Evolutionary conservation across 345 rosid species (phyloP).

Genomic region (Gossypium stocksii): DNA sequence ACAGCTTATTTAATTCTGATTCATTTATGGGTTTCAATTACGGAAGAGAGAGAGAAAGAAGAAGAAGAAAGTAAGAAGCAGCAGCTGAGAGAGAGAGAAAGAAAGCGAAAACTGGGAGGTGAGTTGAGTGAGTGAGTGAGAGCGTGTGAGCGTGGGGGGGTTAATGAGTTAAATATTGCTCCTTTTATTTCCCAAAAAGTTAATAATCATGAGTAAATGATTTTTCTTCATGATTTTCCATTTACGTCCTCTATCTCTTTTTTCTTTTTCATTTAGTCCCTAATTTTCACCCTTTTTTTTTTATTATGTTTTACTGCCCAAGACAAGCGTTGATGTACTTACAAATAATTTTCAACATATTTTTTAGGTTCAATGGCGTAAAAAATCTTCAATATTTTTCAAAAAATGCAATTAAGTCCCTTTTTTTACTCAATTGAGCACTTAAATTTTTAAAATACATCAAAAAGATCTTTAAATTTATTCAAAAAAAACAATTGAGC

Average conservation of each 20-base stretch:
- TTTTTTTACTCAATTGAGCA: too few species aligned
- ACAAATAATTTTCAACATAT: too few species aligned
- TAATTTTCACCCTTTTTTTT: not conserved
- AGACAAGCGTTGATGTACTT: too few species aligned
- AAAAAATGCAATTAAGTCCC: too few species aligned
- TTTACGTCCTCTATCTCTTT: not conserved
- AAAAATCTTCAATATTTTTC: too few species aligned
- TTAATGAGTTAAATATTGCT: not conserved
- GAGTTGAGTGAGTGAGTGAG: not conserved
- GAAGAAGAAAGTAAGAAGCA: not conserved
- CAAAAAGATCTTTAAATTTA: too few species aligned
- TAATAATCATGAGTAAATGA: not conserved
- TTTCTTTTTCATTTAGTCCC: not conserved
- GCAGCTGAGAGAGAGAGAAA: not conserved
- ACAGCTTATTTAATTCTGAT: not conserved
- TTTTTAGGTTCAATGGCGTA: too few species aligned
- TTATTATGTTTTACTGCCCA: too few species aligned
- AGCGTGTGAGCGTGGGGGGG: not conserved
- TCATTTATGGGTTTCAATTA: slow-evolving; percentile 5
- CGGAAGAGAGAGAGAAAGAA: slow-evolving; percentile 3
- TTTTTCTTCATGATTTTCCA: not conserved
- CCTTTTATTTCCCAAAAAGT: not conserved
- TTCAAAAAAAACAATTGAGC: rapidly evolving
- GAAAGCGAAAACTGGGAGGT: not conserved
- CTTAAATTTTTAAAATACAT: too few species aligned